These are phyloP conservation scores for Gonapodya prolifera DNA, from an alignment of 192 early-diverging fungal species.

Conservation along the genomic window DNA sequence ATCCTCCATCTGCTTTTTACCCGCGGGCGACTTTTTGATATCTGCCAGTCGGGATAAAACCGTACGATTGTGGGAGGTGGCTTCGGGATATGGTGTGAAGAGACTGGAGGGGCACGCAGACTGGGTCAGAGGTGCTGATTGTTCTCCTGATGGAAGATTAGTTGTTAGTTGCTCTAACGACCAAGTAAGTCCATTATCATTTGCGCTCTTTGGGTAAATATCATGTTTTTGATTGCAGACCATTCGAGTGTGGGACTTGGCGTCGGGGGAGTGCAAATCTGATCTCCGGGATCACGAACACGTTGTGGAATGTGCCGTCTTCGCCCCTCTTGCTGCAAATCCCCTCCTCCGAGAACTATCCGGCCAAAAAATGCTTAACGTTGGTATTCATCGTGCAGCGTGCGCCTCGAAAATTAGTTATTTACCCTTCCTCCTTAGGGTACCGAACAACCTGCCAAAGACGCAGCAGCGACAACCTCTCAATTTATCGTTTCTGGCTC, in stretches of 20 bases:
- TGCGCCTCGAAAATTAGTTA: background rate
- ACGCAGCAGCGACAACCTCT: slow-evolving; percentile 25
- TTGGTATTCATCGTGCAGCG: background rate
- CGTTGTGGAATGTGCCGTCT: slow-evolving; percentile 84
- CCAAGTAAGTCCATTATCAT: slow-evolving; percentile 38
- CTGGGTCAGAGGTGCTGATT: slow-evolving; percentile 72
- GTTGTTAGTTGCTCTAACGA: slow-evolving; percentile 74
- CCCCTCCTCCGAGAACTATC: slow-evolving; percentile 54
- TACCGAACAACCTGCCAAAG: background rate
- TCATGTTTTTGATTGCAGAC: slow-evolving; percentile 32
- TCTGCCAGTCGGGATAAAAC: slow-evolving; percentile 87
- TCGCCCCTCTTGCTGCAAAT: slow-evolving; percentile 59
- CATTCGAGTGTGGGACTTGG: slow-evolving; percentile 67
- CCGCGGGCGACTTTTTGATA: slow-evolving; percentile 65
- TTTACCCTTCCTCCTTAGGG: background rate
- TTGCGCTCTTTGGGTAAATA: background rate
- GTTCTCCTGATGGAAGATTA: slow-evolving; percentile 54
- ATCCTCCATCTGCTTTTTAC: slow-evolving; percentile 60
- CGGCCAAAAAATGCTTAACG: slow-evolving; percentile 23
- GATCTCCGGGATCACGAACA: slow-evolving; percentile 86
- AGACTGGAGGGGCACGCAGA: slow-evolving; percentile 71
- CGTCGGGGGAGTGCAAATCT: slow-evolving; percentile 56
- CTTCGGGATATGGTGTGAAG: slow-evolving; percentile 68
- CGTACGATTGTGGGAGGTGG: slow-evolving; percentile 79
- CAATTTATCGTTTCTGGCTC: slow-evolving; percentile 71